Conservation (phyloP, 805 yeast species). For the Priceomyces carsonii region DNA sequence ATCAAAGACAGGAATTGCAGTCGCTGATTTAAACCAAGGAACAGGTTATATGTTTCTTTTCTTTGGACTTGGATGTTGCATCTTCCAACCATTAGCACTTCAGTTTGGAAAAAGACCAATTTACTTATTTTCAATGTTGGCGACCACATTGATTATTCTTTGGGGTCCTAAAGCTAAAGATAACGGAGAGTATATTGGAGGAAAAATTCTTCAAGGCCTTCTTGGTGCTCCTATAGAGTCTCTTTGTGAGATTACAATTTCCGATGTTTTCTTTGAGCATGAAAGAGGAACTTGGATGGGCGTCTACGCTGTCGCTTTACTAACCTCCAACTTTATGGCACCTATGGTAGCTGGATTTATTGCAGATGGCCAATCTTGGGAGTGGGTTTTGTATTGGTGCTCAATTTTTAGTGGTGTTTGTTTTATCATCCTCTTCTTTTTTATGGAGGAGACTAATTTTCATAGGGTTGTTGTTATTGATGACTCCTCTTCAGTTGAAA, state of each 20-base stretch:
- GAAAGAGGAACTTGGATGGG: constrained; percentile 33
- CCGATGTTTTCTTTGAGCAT: constrained; percentile 53
- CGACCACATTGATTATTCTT: constrained; percentile 4
- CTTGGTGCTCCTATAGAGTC: constrained; percentile 48
- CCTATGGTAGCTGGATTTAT: constrained; percentile 33
- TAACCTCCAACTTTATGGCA: constrained; percentile 15
- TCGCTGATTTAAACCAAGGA: constrained; percentile 6
- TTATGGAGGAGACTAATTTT: constrained; percentile 29
- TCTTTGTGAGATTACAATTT: constrained; percentile 48
- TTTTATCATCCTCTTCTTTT: constrained; percentile 22
- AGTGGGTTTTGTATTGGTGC: constrained; percentile 31
- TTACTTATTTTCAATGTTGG: constrained; percentile 27
- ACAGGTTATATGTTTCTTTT: constrained; percentile 6
- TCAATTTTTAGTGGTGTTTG: constrained; percentile 27
- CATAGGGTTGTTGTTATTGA: constrained; percentile 3
- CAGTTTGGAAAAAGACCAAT: constrained; percentile 52
- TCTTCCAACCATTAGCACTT: constrained; percentile 53
- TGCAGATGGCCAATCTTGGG: constrained; percentile 22
- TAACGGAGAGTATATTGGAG: constrained; percentile 20
- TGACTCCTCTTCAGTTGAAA: constrained; percentile 3
- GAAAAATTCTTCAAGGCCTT: constrained; percentile 29
- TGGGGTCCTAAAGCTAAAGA: constrained; percentile 22
- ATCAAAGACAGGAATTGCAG: constrained; percentile 13
- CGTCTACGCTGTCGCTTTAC: constrained; percentile 2
- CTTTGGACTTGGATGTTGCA: constrained; percentile 37